A percentile compares a stretch with the other conserved stretches of the same genome.
Conservation (phyloP, 2,329 filamentous ascomycete species). For the Furcasterigmium sp. region DNA sequence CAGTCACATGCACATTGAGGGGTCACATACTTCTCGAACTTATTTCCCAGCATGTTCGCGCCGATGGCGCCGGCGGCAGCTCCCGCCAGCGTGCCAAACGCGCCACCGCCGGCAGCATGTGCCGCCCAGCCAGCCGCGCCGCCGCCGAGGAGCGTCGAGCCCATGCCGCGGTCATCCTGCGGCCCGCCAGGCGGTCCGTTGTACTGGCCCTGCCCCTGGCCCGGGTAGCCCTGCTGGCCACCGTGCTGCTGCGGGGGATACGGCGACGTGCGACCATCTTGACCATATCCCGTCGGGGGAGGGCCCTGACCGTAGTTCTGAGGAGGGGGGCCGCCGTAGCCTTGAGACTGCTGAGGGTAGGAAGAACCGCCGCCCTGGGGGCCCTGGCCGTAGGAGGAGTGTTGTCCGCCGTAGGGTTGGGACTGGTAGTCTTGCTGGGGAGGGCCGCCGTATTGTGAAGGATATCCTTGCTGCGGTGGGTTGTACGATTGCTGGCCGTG, state of each 20-base stretch:
- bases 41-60: slow-evolving; percentile 45
- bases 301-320: slow-evolving; percentile 2
- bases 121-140: slow-evolving; percentile 49
- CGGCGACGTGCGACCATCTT: slow-evolving; percentile 18
- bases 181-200: slow-evolving; percentile 19
- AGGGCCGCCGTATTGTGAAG: slow-evolving; percentile 15
- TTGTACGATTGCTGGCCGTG: slow-evolving; percentile 15
- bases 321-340: slow-evolving; percentile 9
- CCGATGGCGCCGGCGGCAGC: slow-evolving; percentile 48
- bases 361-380: slow-evolving; percentile 9
- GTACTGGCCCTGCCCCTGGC: slow-evolving; percentile 15
- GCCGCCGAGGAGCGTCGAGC: slow-evolving; percentile 46
- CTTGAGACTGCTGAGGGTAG: slow-evolving; percentile 16
- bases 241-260: slow-evolving; percentile 14
- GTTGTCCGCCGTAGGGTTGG: background rate
- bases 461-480: slow-evolving; percentile 15
- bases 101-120: slow-evolving; percentile 46
- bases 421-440: slow-evolving; percentile 8
- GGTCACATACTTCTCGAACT: slow-evolving; percentile 23
- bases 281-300: slow-evolving; percentile 23
- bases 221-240: slow-evolving; percentile 12
- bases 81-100: slow-evolving; percentile 44
- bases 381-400: slow-evolving; percentile 2
- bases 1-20: background rate
- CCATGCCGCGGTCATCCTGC: slow-evolving; percentile 49